Base-by-base conservation (phyloP, 768 basidiomycete genomes). In the Glaciozyma antarctica region DNA sequence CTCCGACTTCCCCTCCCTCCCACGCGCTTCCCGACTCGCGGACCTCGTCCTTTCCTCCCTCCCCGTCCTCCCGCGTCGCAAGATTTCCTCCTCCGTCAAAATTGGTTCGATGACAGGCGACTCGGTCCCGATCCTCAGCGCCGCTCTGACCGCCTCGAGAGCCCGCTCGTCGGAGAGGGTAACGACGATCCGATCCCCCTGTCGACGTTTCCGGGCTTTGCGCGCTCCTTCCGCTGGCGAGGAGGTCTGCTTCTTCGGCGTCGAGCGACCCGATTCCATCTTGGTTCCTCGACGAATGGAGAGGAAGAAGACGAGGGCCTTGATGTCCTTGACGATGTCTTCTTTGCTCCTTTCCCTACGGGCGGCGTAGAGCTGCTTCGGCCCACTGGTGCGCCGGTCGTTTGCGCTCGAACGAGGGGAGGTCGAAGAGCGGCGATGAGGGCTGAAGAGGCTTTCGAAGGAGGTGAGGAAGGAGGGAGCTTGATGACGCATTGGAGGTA, bases 151-250 rank as follows among this genome's bases (percentile, higher is more conserved):
- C 51, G 64, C 24, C 21, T 59, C 41, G 16, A 65, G 48, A 5
- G 70, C 70, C 16, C 70, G 61, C 17, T 49, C 52, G 64, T 71
- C 70, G 13, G 70, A 71, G 13, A 71, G 62, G 5, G 66, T 59
- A 47, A 71, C 26, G 53, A 68, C 47, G 48, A 71, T 60, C 15
- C 63, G 60, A 19, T 47, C 53, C 21, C 28, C 53, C 17, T 13
- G 22, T 17, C 28, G 44, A 41, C 24, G 7, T n/a, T 49, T 43
- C 34, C 34, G 45, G 15, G 26, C 44, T 30, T 19, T 21, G 15
- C n/a, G 28, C 15, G 49, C 49, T 53, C 41, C 38, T 10, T 44
- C 58, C 24, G 26, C 21, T 26, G 26, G 19, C 44, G 24, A 19
- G 9, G n/a, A 38, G n/a, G 10, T 52, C 24, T 8, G 21, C 24